phyloP scores from a whole-genome alignment of 139 green algal genomes.

The Picochlorum sp. region DNA sequence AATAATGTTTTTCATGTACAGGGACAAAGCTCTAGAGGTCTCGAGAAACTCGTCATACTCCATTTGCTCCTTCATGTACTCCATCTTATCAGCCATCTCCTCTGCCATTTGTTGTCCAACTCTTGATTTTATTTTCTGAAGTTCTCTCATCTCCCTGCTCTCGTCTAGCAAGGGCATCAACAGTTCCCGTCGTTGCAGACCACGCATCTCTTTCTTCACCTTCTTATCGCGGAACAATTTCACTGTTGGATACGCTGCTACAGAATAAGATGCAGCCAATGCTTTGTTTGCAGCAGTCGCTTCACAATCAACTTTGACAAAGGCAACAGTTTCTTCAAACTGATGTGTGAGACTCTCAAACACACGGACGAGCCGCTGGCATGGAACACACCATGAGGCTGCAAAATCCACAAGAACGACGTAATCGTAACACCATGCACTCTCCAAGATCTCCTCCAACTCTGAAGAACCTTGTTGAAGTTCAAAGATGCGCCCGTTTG shows the following conservation, averaged over 20 bases:
- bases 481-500: conserved; percentile 18
- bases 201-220: not conserved
- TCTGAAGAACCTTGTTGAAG: conserved; percentile 9
- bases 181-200: no score
- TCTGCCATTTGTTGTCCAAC: not conserved
- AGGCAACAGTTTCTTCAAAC: conserved; percentile 10
- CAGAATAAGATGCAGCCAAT: conserved; percentile 8
- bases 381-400: conserved; percentile 35
- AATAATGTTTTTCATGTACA: conserved; percentile 29
- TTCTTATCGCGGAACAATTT: conserved; percentile 15
- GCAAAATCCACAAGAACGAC: conserved; percentile 34
- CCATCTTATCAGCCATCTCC: conserved; percentile 8
- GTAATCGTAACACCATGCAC: conserved; percentile 4
- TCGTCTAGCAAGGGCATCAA: no score
- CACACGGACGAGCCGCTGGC: conserved; percentile 26
- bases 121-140: no score
- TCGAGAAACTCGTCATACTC: conserved; percentile 22
- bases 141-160: no score
- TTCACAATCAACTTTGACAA: conserved; percentile 37
- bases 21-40: conserved; percentile 14
- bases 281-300: conserved; percentile 16
- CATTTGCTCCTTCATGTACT: conserved; percentile 2
- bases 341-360: conserved; percentile 13
- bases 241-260: conserved; percentile 32
- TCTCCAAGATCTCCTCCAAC: conserved; percentile 12